Evolutionary conservation across 1,139 yeast species (phyloP), one percentile per base, ranked within the genome.

Genomic region (Yamadazyma songkhlaensis): DNA sequence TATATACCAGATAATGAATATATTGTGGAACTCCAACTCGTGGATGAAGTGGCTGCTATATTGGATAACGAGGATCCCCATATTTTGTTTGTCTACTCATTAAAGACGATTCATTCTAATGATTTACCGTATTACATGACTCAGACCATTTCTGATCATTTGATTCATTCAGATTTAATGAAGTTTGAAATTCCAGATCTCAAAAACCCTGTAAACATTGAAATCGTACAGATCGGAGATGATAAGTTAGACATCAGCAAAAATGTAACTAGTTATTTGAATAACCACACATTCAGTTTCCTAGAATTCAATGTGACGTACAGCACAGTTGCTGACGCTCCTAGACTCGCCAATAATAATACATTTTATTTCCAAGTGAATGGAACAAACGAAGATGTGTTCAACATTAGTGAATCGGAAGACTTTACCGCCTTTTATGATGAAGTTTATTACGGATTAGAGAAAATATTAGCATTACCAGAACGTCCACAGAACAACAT

Each of bases 71-170:
- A 60, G 11, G 62, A 60, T 2, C 66, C 72, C 20, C 68, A 61
- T 38, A 77, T 79, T 0, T 63, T 64, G 20, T 39, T 64, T 30
- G 47, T 49, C 36, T 70, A 67, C 40, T 46, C 56, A 4, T 39
- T 60, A 24, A 52, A 48, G 1, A 43, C 67, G 1, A 48, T 69
- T 9, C 67, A 67, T 43, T 48, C 64, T 9, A 71, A 70, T 44
- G 76, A 70, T 44, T 50, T 71, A 36, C 77, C 77, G 2, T 70
- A 49, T 42, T 61, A 50, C 29, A 42, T 68, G 5, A 55, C 67
- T 0, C 76, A 70, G 46, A 54, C 68, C 0, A 47, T 67, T 9
- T 30, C 59, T 12, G 59, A 64, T 34, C 64, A 64, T 43, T 46
- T 65, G 20, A 31, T 63, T 12, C 34, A 42, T 4, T 49, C 49